Percentiles rank a stretch among this genome's conserved stretches.
Conservation (phyloP, 192 early-diverging fungal genomes). For the Backusella tuberculispora region DNA sequence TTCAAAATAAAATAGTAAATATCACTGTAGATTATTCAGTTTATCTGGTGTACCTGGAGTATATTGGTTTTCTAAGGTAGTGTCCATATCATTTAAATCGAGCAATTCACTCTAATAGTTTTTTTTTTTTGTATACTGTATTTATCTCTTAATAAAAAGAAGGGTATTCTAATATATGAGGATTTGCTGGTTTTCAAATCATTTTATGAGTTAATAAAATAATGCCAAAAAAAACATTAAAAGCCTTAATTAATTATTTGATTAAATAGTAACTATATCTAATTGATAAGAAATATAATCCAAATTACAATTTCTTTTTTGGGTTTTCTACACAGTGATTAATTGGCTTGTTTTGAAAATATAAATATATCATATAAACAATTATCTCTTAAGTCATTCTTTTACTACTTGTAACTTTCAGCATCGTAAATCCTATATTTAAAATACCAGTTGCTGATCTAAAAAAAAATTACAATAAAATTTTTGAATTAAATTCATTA, state of each 20-base stretch:
- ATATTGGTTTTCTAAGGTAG: neutral
- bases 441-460: neutral
- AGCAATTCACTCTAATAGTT: neutral
- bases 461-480: neutral
- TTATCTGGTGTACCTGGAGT: neutral
- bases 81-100: neutral
- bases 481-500: neutral
- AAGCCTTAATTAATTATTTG: conserved; percentile 1
- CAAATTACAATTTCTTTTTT: neutral
- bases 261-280: neutral
- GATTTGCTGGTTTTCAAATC: neutral
- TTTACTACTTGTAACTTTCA: neutral
- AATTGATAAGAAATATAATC: conserved; percentile 9
- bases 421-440: neutral
- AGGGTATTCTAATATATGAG: neutral
- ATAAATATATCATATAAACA: neutral
- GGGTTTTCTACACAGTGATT: neutral
- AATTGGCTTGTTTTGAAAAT: neutral
- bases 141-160: neutral
- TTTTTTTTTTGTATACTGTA: no score
- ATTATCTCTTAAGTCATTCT: neutral
- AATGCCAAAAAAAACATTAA: conserved; percentile 1
- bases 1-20: neutral
- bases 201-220: conserved; percentile 1
- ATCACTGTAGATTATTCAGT: neutral